Evolutionary conservation across 2,329 filamentous ascomycete species (phyloP).

Genomic region (Exserohilum turcica): DNA sequence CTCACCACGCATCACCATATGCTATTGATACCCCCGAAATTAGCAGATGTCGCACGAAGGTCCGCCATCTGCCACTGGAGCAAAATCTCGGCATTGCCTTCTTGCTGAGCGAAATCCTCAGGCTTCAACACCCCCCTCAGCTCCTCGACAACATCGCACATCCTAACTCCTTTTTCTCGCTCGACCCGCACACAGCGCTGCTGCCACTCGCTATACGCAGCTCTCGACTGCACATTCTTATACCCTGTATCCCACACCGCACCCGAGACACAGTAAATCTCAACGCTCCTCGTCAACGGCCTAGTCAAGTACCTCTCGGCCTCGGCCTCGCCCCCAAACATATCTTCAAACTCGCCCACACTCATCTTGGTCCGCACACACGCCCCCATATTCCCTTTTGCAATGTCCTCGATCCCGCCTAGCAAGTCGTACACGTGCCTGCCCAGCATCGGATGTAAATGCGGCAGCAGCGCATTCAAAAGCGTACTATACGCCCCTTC

Average conservation of each 20-base stretch:
- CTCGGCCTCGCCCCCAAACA: not conserved
- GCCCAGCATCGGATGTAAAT: slow-evolving; percentile 14
- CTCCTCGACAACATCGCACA: slow-evolving; percentile 19
- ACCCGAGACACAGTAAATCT: slow-evolving; percentile 7
- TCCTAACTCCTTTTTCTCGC: slow-evolving; percentile 14
- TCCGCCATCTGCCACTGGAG: slow-evolving; percentile 13
- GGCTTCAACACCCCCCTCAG: slow-evolving; percentile 9
- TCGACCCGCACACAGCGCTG: slow-evolving; percentile 13
- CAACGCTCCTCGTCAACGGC: not conserved
- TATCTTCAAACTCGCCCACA: not conserved
- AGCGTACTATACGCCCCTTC: slow-evolving; percentile 10
- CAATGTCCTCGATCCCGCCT: slow-evolving; percentile 6
- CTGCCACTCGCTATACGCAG: not conserved
- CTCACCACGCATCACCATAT: not conserved
- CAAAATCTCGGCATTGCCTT: slow-evolving; percentile 6
- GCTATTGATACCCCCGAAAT: not conserved
- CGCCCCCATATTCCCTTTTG: slow-evolving; percentile 3
- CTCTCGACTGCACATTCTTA: slow-evolving; percentile 1
- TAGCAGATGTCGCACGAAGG: not conserved
- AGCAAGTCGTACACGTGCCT: not conserved
- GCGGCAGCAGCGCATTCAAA: slow-evolving; percentile 2
- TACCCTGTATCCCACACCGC: slow-evolving; percentile 8
- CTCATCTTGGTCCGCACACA: not conserved
- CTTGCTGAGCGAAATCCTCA: not conserved
- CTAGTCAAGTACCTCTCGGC: not conserved